Base-by-base conservation (phyloP, 805 yeast species). In the Myxozyma neotropica region DNA sequence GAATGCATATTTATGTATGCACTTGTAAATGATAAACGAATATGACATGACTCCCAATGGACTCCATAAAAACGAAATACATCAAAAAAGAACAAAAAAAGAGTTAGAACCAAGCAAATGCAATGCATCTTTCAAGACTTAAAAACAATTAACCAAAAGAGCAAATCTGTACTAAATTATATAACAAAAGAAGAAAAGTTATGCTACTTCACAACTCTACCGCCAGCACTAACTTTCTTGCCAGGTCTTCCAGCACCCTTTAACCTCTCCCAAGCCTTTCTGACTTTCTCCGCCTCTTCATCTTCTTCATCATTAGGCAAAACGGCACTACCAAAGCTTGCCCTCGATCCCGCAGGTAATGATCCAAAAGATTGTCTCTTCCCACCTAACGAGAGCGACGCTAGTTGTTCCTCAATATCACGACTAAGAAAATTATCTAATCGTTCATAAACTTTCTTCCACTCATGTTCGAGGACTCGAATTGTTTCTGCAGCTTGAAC, bases 371-470 rank as follows among this genome's bases (percentile, higher is more conserved):
- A 50, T 17, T n/a, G 15, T n/a, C 54, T 29, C 15, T 39, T 38
- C 15, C 39, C 46, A 29, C 42, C n/a, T n/a, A 36, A 4, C 6
- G 35, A 8, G 8, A 17, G 12, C 4, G 49, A 45, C n/a, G 42
- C 42, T 7, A n/a, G 21, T 6, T 5, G 43, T 12, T n/a, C n/a
- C n/a, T 21, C n/a, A n/a, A n/a, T 10, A 29, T 23, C 26, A 31
- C 42, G n/a, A 50, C 10, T 46, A 17, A 62, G 29, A 47, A 57
- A 55, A 19, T 24, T 33, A 15, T 58, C 59, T 33, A 66, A 39
- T n/a, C 57, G 49, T 17, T 21, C 33, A 17, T 57, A 63, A 1
- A 67, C 67, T 12, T 52, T 47, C 7, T 55, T 36, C 69, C 69
- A 66, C 35, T 66, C 67, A 15, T 38, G 43, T 21, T 57, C 63